phyloP scores from a whole-genome alignment of 2,329 filamentous ascomycete genomes.

The Colletotrichum chrysophilum region DNA sequence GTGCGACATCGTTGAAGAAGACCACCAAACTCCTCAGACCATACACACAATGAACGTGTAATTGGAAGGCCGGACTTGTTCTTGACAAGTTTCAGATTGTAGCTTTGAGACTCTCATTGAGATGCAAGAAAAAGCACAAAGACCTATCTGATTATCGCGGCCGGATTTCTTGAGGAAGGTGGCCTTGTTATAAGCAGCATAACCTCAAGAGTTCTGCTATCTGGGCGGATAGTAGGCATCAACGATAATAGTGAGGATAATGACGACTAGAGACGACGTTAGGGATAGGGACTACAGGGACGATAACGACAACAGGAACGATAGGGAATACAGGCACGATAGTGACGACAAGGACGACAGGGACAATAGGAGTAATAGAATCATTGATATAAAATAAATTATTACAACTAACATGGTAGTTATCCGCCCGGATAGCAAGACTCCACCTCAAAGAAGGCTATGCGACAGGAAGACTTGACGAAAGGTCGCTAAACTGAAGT shows the following conservation, averaged over 20 bases:
- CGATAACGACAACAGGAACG: too few relatives aligned
- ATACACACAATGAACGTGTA: background rate
- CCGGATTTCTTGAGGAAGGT: background rate
- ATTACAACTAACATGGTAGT: too few relatives aligned
- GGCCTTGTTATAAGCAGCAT: background rate
- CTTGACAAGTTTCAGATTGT: background rate
- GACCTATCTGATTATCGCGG: background rate
- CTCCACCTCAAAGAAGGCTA: background rate
- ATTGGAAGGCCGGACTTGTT: background rate
- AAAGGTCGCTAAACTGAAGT: background rate
- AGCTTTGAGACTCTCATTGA: background rate
- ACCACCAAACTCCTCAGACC: background rate
- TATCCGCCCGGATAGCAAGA: too few relatives aligned
- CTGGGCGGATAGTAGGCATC: too few relatives aligned
- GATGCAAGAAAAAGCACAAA: background rate
- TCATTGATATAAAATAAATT: too few relatives aligned
- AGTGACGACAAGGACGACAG: too few relatives aligned
- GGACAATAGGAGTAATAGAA: too few relatives aligned
- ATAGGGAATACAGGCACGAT: too few relatives aligned
- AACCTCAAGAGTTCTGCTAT: too few relatives aligned
- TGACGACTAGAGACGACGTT: too few relatives aligned
- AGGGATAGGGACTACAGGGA: too few relatives aligned
- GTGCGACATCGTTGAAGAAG: background rate
- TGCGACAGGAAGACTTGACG: background rate
- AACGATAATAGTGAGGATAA: too few relatives aligned